Evolutionary conservation across 768 basidiomycete species (phyloP).

Genomic region (Collybia nuda): DNA sequence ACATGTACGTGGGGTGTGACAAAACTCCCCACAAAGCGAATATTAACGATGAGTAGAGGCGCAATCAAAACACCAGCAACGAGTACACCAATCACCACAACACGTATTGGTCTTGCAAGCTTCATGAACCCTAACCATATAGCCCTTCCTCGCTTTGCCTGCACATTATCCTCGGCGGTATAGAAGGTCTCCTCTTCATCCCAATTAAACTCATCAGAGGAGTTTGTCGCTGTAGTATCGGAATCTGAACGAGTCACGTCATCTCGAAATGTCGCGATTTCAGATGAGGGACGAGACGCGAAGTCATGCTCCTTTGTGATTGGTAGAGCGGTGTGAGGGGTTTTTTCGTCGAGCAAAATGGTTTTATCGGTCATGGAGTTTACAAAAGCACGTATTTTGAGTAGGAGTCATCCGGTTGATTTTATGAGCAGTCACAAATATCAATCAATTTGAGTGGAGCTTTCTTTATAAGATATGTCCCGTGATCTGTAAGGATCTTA

Average conservation of each 20-base stretch:
- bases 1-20: constrained; percentile 57
- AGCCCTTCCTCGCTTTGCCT: constrained; percentile 61
- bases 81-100: constrained; percentile 55
- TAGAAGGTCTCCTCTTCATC: constrained; percentile 55
- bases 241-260: constrained; percentile 27
- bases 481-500: no score
- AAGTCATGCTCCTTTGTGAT: constrained; percentile 21
- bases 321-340: background rate
- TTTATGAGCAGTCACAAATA: no score
- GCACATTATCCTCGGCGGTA: constrained; percentile 26
- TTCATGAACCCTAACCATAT: constrained; percentile 69
- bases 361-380: no score
- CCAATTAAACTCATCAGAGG: constrained; percentile 76
- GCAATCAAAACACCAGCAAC: constrained; percentile 66
- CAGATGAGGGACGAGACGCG: constrained; percentile 9
- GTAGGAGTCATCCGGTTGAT: no score
- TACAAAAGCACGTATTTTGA: no score
- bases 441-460: no score
- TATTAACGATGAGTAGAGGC: constrained; percentile 66
- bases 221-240: constrained; percentile 54
- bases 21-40: constrained; percentile 52
- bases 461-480: no score
- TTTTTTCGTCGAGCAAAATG: constrained; percentile 1
- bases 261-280: constrained; percentile 11
- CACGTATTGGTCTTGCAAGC: constrained; percentile 58